A percentile compares a stretch with the other conserved stretches of the same genome.
These are phyloP conservation scores for Gaeumannomyces tritici DNA, from an alignment of 2,329 filamentous ascomycete genomes.

Conservation along the genomic window DNA sequence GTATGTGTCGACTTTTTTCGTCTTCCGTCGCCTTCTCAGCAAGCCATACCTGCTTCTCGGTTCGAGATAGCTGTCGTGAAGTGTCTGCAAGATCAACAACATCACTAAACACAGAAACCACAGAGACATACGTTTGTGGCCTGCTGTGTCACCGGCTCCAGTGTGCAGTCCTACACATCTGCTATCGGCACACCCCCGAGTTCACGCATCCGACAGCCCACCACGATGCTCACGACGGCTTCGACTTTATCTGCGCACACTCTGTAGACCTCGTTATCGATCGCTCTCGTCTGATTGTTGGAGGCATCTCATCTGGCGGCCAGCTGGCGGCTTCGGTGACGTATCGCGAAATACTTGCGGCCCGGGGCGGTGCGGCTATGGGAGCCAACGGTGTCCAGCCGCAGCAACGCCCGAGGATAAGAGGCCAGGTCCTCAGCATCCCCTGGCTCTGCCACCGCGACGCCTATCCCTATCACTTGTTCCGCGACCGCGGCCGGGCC, in stretches of 20 bases:
- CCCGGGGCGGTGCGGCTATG: not conserved
- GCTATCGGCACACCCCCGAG: constrained; percentile 44
- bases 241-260: constrained; percentile 35
- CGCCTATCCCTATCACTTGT: constrained; percentile 19
- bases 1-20: not conserved
- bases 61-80: not conserved
- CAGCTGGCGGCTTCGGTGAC: not conserved
- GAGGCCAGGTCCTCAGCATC: constrained; percentile 35
- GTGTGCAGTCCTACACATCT: constrained; percentile 34
- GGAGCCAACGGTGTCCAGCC: not conserved
- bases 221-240: constrained; percentile 39
- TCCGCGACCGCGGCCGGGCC: constrained; percentile 24
- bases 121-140: not conserved
- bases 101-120: not conserved
- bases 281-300: constrained; percentile 24
- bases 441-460: constrained; percentile 26
- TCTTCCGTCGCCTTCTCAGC: not conserved
- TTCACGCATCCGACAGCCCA: constrained; percentile 33
- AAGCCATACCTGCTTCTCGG: not conserved
- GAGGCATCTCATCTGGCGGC: constrained; percentile 21
- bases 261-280: constrained; percentile 27
- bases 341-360: not conserved
- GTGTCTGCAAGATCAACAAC: not conserved
- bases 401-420: constrained; percentile 13
- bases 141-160: not conserved